Percentiles rank a stretch among this genome's conserved stretches.
These are phyloP conservation scores for Leishmania tarentolae DNA, from an alignment of 208 protist species.

Conservation along the genomic window DNA sequence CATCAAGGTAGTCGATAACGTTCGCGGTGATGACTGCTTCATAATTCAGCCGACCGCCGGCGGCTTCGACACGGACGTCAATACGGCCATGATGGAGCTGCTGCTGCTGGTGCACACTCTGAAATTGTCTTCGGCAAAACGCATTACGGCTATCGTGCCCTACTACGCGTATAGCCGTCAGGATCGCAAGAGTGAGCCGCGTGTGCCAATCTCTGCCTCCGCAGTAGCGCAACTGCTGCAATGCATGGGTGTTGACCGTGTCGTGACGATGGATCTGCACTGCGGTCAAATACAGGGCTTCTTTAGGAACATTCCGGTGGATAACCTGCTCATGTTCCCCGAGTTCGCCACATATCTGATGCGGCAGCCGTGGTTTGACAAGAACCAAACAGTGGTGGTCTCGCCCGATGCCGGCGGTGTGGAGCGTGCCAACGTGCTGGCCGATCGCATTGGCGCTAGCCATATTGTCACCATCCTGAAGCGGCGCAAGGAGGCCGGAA, in stretches of 20 bases:
- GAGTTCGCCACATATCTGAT: constrained; percentile 87
- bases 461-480: constrained; percentile 93
- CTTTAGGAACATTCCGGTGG: constrained; percentile 95
- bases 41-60: constrained; percentile 94
- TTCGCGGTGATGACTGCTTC: constrained; percentile 96
- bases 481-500: constrained; percentile 90
- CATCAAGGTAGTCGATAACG: constrained; percentile 94
- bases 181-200: constrained; percentile 95
- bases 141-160: constrained; percentile 96
- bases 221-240: constrained; percentile 95
- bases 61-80: constrained; percentile 70
- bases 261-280: constrained; percentile 95
- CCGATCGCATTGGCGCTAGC: constrained; percentile 83
- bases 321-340: constrained; percentile 94
- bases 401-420: constrained; percentile 97
- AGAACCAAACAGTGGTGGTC: constrained; percentile 88
- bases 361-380: constrained; percentile 84
- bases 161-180: constrained; percentile 97
- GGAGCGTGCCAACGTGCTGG: constrained; percentile 91
- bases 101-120: constrained; percentile 90
- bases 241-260: constrained; percentile 92
- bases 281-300: constrained; percentile 96
- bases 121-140: constrained; percentile 89
- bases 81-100: constrained; percentile 92
- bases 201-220: constrained; percentile 96